Conservation (phyloP, 228 moss, liverwort and hornwort species). For the Sphagnum fallax region DNA sequence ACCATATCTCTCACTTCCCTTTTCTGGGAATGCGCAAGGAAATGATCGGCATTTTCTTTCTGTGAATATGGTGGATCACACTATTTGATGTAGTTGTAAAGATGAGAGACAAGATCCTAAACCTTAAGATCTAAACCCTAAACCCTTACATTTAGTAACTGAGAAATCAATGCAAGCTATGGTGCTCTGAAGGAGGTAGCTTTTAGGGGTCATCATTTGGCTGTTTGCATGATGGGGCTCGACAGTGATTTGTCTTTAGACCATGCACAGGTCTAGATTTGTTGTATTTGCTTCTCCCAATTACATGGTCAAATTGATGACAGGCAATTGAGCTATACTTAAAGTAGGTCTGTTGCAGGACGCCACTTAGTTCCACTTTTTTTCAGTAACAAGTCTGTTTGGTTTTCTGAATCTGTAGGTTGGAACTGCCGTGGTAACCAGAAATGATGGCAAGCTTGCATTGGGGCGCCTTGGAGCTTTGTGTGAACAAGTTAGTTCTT, state of each 20-base stretch:
- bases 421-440: slow-evolving; percentile 79
- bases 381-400: neutral
- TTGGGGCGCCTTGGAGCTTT: slow-evolving; percentile 68
- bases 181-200: too few species aligned
- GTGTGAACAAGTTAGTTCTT: slow-evolving; percentile 51
- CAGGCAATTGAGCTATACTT: too few species aligned
- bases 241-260: neutral
- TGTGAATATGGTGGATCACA: neutral
- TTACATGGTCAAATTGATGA: neutral
- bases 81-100: neutral
- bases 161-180: too few species aligned
- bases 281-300: neutral
- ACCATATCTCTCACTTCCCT: neutral
- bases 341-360: too few species aligned
- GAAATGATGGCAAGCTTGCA: slow-evolving; percentile 68
- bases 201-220: neutral
- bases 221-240: neutral
- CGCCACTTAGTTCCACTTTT: too few species aligned
- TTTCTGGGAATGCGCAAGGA: neutral
- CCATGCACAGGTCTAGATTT: neutral
- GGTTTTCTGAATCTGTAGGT: slow-evolving; percentile 33
- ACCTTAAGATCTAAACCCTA: too few species aligned
- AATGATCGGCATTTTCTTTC: neutral
- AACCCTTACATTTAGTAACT: too few species aligned
- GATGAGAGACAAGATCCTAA: neutral